Percentiles rank a stretch among this genome's conserved stretches.
Conservation (phyloP, 306 rosid genomes). For the Mimosa pudica region DNA sequence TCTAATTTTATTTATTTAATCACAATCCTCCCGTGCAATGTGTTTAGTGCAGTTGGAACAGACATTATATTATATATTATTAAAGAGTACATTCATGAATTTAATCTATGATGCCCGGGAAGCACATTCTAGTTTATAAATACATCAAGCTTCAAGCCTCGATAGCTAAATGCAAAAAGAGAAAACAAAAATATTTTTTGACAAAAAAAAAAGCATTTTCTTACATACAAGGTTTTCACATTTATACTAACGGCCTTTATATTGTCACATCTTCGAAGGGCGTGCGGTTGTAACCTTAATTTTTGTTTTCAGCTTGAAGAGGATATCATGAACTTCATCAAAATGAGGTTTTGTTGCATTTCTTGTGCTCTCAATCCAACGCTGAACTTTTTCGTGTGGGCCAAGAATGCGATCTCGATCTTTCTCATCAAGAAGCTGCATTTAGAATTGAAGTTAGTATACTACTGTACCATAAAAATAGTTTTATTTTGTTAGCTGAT, state of each 20-base stretch:
- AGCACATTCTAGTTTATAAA: too few relatives aligned
- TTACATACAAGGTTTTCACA: conserved; percentile 15
- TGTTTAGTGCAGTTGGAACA: too few relatives aligned
- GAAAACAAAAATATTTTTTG: too few relatives aligned
- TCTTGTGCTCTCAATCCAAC: conserved; percentile 80
- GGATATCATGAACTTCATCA: conserved; percentile 68
- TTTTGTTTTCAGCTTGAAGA: conserved; percentile 51
- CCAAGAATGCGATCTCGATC: conserved; percentile 65
- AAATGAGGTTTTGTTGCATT: conserved; percentile 80
- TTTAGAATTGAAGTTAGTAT: conserved; percentile 3
- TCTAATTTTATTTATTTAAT: too few relatives aligned
- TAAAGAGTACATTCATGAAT: too few relatives aligned
- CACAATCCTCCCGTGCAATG: too few relatives aligned
- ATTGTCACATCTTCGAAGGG: conserved; percentile 61
- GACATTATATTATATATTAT: too few relatives aligned
- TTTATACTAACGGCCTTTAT: neutral
- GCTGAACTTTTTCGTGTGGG: conserved; percentile 78
- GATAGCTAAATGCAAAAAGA: too few relatives aligned
- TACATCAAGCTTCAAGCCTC: too few relatives aligned
- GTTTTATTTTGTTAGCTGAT: neutral
- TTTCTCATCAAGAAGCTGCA: conserved; percentile 73
- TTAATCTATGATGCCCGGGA: too few relatives aligned
- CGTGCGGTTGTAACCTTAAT: conserved; percentile 37
- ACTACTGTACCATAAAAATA: neutral
- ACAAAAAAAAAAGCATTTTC: neutral